Conservation (phyloP, 176 grass and related monocot species). For the Carex myosuroides region DNA sequence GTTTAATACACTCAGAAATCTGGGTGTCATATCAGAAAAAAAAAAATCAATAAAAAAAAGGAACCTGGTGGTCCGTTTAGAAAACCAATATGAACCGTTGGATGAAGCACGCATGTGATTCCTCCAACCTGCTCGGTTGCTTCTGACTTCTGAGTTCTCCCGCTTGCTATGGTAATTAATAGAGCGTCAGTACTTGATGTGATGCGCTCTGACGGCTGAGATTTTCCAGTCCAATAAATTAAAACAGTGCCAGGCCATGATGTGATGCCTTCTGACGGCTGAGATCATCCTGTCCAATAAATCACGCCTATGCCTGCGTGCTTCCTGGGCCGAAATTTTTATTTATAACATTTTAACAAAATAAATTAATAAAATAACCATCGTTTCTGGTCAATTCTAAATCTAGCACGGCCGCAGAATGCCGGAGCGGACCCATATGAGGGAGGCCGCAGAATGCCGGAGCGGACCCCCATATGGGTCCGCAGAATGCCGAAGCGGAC, state of each 20-base stretch:
- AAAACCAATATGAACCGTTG: slow-evolving; percentile 7
- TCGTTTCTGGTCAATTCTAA: too few species aligned
- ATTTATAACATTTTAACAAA: too few species aligned
- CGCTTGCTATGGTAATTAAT: too few species aligned
- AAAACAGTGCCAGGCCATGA: neutral
- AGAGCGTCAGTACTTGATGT: neutral
- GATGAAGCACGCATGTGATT: slow-evolving; percentile 20
- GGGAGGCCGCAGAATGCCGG: too few species aligned
- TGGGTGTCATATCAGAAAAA: neutral
- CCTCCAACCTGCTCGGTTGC: neutral
- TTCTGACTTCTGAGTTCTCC: neutral
- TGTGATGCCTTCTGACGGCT: slow-evolving; percentile 6
- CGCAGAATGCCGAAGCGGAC: too few species aligned
- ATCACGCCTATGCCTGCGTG: neutral
- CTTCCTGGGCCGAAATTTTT: too few species aligned
- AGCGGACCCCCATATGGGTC: too few species aligned
- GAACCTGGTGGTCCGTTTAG: neutral
- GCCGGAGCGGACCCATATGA: too few species aligned
- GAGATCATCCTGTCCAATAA: neutral
- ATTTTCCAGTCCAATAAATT: neutral
- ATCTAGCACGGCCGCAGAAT: too few species aligned
- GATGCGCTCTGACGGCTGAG: neutral
- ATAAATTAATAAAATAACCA: too few species aligned
- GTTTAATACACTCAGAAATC: slow-evolving; percentile 1
- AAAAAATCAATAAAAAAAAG: neutral